phyloP scores from a whole-genome alignment of 2,329 filamentous ascomycete species.

The Harringtonia aguacate region DNA sequence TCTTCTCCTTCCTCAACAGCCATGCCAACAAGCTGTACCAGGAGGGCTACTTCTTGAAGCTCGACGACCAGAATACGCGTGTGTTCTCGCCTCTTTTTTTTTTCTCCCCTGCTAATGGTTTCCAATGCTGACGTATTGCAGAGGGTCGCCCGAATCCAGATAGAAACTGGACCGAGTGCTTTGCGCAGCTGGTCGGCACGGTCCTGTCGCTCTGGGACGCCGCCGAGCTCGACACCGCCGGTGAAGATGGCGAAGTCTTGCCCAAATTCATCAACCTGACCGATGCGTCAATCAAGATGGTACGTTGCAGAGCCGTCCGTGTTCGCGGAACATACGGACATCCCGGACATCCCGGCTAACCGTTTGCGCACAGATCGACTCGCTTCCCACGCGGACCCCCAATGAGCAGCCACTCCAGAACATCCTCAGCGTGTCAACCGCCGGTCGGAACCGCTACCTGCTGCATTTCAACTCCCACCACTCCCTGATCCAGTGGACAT shows the following conservation, averaged over 20 bases:
- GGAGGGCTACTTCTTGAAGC: constrained; percentile 93
- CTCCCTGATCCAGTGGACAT: constrained; percentile 90
- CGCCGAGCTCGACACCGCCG: constrained; percentile 76
- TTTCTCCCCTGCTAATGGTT: not conserved
- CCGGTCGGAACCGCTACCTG: constrained; percentile 88
- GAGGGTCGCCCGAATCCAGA: constrained; percentile 80
- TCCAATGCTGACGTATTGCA: constrained; percentile 26
- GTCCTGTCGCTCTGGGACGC: constrained; percentile 95
- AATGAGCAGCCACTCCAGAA: constrained; percentile 80
- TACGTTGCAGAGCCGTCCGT: too few species aligned
- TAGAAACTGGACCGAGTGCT: constrained; percentile 90
- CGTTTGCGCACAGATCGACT: constrained; percentile 61
- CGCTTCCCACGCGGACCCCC: constrained; percentile 69
- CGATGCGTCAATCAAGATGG: constrained; percentile 97
- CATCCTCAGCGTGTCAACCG: constrained; percentile 90
- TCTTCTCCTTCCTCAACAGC: constrained; percentile 89
- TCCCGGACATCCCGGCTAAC: too few species aligned
- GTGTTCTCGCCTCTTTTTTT: constrained; percentile 27
- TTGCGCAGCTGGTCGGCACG: constrained; percentile 91
- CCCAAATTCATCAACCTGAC: constrained; percentile 81
- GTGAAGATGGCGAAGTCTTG: constrained; percentile 53
- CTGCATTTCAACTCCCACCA: constrained; percentile 94
- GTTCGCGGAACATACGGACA: too few species aligned
- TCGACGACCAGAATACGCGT: constrained; percentile 91
- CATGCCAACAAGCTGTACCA: constrained; percentile 96